Evolutionary conservation across 345 rosid species (phyloP), one percentile per base, ranked within the genome.

Genomic region (Melastoma malabathricum): DNA sequence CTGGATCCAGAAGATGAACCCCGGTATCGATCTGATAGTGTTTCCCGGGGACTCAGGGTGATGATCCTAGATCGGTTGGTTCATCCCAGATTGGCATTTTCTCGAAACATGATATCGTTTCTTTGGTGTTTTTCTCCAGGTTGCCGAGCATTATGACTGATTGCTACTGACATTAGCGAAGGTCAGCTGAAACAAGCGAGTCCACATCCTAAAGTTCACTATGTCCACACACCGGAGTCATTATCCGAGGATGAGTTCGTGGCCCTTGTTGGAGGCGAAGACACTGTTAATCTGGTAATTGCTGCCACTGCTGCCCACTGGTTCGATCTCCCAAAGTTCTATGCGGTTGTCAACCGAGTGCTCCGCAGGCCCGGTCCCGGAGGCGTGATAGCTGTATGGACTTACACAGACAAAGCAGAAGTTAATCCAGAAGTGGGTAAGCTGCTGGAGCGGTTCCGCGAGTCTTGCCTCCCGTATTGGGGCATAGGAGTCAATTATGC

Each of bases 341-440:
- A 83, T 52, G 53, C 80, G 0, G 18, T 70, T 2, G 86, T 64
- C 23, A 73, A 45, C 3, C 71, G 83, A 18, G 56, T 81, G 41
- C 70, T 86, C 18, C 60, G 73, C 22, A 86, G 71, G 65, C 89
- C 87, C 0, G 84, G 71, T 64, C 89, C 87, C 0, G 84, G 81
- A 16, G 86, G 89, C 0, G 61, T 77, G 13, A 49, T 83, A 17
- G 89, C 83, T 10, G 75, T 79, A 3, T 79, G 93, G 84, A 69
- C 75, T 59, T 81, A 75, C 68, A 70, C 59, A 3, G 59, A 61
- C 49, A 14, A 58, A 38, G 43, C 75, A 43, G 47, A 39, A 18
- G 80, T 83, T 16, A 63, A 61, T 63, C 82, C 82, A 0, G 67
- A 53, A 59, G 63, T 84, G 18, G 86, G 82, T 52, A 53, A 60